phyloP scores from a whole-genome alignment of 305 asterid species.

The Striga hermonthica region DNA sequence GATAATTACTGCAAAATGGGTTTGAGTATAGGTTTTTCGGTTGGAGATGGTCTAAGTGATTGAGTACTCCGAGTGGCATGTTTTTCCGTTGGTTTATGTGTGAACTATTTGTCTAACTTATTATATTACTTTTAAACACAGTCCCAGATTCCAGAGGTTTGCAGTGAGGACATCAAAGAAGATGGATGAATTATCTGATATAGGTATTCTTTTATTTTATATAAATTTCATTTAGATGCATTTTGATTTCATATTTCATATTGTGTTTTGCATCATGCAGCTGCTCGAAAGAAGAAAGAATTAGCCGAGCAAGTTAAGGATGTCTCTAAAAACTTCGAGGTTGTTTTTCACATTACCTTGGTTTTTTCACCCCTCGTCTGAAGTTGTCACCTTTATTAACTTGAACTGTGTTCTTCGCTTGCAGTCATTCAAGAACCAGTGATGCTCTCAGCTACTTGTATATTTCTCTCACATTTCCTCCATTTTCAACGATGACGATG shows the following conservation, averaged over 20 bases:
- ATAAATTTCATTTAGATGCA: too few relatives aligned
- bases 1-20: too few relatives aligned
- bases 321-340: conserved; percentile 48
- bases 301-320: conserved; percentile 67
- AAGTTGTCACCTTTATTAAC: neutral
- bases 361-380: neutral
- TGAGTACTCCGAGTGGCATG: too few relatives aligned
- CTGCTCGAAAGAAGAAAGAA: conserved; percentile 64
- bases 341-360: conserved; percentile 18
- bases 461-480: neutral
- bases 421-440: conserved; percentile 62
- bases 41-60: too few relatives aligned
- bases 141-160: conserved; percentile 73
- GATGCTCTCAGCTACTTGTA: conserved; percentile 3
- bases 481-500: neutral
- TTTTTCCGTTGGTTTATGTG: too few relatives aligned
- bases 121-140: conserved; percentile 25
- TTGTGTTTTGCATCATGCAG: conserved; percentile 36
- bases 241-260: too few relatives aligned
- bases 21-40: too few relatives aligned
- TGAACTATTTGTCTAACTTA: conserved; percentile 17
- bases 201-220: too few relatives aligned
- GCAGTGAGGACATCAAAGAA: conserved; percentile 62
- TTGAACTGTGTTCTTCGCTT: conserved; percentile 13
- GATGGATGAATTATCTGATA: conserved; percentile 16